Evolutionary conservation across 2,329 filamentous ascomycete species (phyloP).

Genomic region (Dendryphion nanum): DNA sequence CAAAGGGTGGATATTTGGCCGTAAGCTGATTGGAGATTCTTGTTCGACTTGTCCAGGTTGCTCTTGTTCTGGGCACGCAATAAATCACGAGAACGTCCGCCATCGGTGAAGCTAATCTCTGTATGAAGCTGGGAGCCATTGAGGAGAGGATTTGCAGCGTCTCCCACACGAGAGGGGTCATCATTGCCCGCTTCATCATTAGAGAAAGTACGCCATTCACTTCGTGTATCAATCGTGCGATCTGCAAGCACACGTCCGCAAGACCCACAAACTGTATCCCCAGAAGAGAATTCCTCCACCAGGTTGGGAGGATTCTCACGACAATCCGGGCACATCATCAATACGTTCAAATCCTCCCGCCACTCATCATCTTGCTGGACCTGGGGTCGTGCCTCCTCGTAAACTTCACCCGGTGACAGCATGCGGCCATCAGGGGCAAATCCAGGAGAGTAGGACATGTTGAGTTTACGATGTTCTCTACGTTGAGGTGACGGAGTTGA

Average conservation of each 20-base stretch:
- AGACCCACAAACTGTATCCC: slow-evolving; percentile 88
- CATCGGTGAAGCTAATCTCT: slow-evolving; percentile 79
- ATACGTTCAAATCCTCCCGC: slow-evolving; percentile 82
- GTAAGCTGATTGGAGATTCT: slow-evolving; percentile 76
- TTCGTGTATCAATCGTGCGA: slow-evolving; percentile 90
- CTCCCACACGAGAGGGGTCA: slow-evolving; percentile 96
- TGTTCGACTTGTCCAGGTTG: slow-evolving; percentile 78
- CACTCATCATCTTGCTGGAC: slow-evolving; percentile 50
- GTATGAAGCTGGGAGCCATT: slow-evolving; percentile 90
- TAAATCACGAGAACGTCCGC: slow-evolving; percentile 69
- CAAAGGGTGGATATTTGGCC: slow-evolving; percentile 86
- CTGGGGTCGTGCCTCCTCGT: slow-evolving; percentile 30
- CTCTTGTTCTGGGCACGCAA: slow-evolving; percentile 81
- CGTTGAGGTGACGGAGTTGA: too few species aligned
- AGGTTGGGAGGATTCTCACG: slow-evolving; percentile 88
- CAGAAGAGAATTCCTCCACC: slow-evolving; percentile 86
- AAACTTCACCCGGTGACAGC: slow-evolving; percentile 47
- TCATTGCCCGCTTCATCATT: slow-evolving; percentile 97
- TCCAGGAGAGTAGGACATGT: slow-evolving; percentile 33
- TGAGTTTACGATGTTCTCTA: too few species aligned
- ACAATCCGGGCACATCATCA: slow-evolving; percentile 84
- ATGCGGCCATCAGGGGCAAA: slow-evolving; percentile 34
- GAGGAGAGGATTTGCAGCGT: slow-evolving; percentile 83
- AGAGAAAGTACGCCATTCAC: slow-evolving; percentile 98
- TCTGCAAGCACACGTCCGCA: slow-evolving; percentile 90